These are phyloP conservation scores for Rehmannia glutinosa DNA, from an alignment of 257 asterid genomes.

Conservation along the genomic window DNA sequence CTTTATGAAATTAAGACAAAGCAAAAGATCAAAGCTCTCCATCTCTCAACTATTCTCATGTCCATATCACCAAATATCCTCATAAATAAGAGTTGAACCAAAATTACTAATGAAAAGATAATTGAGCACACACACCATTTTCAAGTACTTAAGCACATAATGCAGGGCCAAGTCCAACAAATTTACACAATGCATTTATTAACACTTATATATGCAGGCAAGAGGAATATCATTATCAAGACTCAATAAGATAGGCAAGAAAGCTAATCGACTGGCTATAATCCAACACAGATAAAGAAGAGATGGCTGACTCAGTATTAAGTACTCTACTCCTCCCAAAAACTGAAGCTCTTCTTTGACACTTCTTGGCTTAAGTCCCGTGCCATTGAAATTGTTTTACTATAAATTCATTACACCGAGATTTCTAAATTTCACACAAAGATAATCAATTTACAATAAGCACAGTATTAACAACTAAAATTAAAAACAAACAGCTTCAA, in stretches of 20 bases:
- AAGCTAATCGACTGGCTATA: not conserved
- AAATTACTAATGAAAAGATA: not conserved
- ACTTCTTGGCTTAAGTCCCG: slow-evolving; percentile 4
- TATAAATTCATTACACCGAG: not conserved
- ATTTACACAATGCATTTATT: not conserved
- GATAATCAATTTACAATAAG: not conserved
- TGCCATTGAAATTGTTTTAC: not conserved
- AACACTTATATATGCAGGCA: not conserved
- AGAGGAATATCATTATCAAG: not conserved
- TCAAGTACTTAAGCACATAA: not conserved
- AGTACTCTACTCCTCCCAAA: too few relatives aligned
- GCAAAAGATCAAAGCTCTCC: not conserved
- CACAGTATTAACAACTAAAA: not conserved
- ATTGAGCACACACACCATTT: not conserved
- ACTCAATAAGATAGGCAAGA: not conserved
- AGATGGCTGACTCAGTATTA: not conserved
- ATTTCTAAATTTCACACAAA: not conserved
- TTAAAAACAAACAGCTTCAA: not conserved
- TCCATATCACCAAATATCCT: not conserved
- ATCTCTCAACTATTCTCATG: not conserved
- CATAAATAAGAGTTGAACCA: not conserved
- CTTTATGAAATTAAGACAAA: not conserved
- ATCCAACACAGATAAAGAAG: not conserved
- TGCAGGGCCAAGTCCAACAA: slow-evolving; percentile 4
- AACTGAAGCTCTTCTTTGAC: not conserved